These are phyloP conservation scores for Mrakia hoshinonis DNA, from an alignment of 768 basidiomycete species.

Conservation along the genomic window DNA sequence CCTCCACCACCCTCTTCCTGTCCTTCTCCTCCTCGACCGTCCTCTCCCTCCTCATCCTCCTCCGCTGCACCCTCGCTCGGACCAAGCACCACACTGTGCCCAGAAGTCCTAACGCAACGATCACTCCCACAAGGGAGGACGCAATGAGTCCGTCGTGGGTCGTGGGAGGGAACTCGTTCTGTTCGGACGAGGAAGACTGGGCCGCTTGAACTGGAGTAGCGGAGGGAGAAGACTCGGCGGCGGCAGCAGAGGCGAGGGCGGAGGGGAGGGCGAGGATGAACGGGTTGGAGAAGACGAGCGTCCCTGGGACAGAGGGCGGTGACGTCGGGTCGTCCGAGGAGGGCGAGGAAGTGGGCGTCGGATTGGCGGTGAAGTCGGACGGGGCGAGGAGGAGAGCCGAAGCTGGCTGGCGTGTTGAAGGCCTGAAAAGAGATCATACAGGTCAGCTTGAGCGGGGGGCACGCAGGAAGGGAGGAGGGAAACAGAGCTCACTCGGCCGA, in stretches of 20 bases:
- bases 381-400: neutral
- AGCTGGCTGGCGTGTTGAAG: neutral
- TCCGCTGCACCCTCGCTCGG: neutral
- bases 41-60: neutral
- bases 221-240: neutral
- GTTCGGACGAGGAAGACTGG: neutral
- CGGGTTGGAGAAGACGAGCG: too few relatives aligned
- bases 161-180: neutral
- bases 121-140: neutral
- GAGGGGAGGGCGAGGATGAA: neutral
- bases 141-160: neutral
- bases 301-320: too few relatives aligned
- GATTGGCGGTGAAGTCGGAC: neutral
- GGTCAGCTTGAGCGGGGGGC: neutral
- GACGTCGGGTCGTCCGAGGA: neutral
- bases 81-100: neutral
- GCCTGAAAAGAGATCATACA: neutral
- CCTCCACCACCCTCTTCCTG: neutral
- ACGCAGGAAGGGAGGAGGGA: neutral
- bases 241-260: neutral
- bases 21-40: neutral
- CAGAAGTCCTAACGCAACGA: neutral
- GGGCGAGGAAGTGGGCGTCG: neutral
- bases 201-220: neutral
- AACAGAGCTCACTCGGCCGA: neutral